These are phyloP conservation scores for Boletus subcaerulescens DNA, from an alignment of 768 basidiomycete species.

Conservation along the genomic window DNA sequence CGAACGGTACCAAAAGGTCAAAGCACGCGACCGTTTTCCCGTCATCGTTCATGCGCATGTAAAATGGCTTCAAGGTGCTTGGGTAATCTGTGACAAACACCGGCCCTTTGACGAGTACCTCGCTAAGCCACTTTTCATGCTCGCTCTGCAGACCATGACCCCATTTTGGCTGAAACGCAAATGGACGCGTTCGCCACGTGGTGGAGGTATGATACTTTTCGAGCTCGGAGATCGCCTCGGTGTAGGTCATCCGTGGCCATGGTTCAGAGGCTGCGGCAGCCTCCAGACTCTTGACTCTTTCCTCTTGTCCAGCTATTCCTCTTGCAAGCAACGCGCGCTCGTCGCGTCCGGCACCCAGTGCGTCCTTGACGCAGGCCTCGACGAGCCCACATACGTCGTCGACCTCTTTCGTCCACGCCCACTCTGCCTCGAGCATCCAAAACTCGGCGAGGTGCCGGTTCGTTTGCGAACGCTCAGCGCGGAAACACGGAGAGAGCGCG, in stretches of 20 bases:
- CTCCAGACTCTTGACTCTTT: constrained; percentile 34
- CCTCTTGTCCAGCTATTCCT: constrained; percentile 31
- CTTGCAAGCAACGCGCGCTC: constrained; percentile 34
- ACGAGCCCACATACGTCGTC: constrained; percentile 53
- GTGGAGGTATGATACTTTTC: constrained; percentile 32
- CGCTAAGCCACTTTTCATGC: constrained; percentile 90
- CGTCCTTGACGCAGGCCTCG: constrained; percentile 51
- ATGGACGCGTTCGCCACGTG: constrained; percentile 30
- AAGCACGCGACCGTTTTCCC: constrained; percentile 84
- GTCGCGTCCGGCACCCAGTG: constrained; percentile 33
- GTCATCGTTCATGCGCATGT: constrained; percentile 77
- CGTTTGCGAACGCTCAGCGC: constrained; percentile 87
- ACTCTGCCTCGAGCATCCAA: constrained; percentile 99
- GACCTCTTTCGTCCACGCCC: constrained; percentile 56
- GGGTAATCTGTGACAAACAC: constrained; percentile 95
- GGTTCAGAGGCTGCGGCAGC: constrained; percentile 35
- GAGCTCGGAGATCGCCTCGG: constrained; percentile 66
- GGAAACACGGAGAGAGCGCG: constrained; percentile 91
- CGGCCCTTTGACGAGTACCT: constrained; percentile 62
- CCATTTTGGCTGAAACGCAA: constrained; percentile 60
- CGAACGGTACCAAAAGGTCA: constrained; percentile 82
- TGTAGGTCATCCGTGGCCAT: constrained; percentile 80
- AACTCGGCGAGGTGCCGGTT: constrained; percentile 95
- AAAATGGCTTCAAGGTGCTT: constrained; percentile 82
- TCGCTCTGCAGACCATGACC: constrained; percentile 78